These are phyloP conservation scores for Heliamphora pulchella DNA, from an alignment of 179 eudicot species.

Conservation along the genomic window DNA sequence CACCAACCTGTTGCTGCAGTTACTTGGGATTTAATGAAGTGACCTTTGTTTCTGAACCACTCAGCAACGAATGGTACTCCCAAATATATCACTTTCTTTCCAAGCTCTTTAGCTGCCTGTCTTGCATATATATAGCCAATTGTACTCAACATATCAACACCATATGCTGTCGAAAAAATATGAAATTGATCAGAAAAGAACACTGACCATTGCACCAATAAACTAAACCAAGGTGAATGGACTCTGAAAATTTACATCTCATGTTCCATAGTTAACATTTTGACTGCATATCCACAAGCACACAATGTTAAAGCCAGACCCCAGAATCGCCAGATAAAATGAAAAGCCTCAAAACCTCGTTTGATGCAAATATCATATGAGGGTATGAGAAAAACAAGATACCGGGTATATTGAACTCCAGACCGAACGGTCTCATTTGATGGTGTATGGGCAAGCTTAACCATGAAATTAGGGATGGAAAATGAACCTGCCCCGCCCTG, in stretches of 20 bases:
- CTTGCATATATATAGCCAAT: slow-evolving; percentile 95
- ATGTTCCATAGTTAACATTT: not conserved
- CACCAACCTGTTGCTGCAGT: slow-evolving; percentile 93
- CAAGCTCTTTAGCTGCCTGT: slow-evolving; percentile 97
- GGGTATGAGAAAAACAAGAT: not conserved
- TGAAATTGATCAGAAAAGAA: slow-evolving; percentile 20
- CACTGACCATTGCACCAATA: slow-evolving; percentile 7
- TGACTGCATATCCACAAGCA: not conserved
- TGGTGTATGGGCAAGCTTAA: too few species aligned
- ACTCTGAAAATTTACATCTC: not conserved
- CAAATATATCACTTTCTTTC: slow-evolving; percentile 81
- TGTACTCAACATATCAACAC: slow-evolving; percentile 89
- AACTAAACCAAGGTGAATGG: not conserved
- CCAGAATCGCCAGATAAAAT: not conserved
- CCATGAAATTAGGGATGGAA: too few species aligned
- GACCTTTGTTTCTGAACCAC: slow-evolving; percentile 99
- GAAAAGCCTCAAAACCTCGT: not conserved
- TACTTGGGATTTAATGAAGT: slow-evolving; percentile 89
- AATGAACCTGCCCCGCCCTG: too few species aligned
- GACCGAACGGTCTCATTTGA: too few species aligned
- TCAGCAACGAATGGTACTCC: slow-evolving; percentile 96
- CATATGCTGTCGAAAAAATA: slow-evolving; percentile 67
- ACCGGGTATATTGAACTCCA: not conserved
- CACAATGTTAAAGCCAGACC: not conserved
- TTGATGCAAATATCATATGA: not conserved